A percentile compares a stretch with the other conserved stretches of the same genome.
Evolutionary conservation across 305 asterid genomes (phyloP).

Genomic region (Fraxinus velutina): DNA sequence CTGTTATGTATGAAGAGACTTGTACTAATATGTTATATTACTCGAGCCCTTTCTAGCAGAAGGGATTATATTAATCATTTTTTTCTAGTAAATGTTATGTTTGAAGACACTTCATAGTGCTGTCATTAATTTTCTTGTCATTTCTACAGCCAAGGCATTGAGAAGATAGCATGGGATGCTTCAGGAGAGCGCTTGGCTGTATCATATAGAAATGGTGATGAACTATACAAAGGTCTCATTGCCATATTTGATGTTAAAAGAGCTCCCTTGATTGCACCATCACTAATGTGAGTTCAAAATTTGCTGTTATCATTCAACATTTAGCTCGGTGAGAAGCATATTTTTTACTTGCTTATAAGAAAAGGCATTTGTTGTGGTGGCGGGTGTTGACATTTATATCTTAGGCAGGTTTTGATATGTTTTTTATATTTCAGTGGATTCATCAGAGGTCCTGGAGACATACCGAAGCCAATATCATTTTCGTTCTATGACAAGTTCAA

Average conservation of each 20-base stretch:
- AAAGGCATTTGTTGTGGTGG: neutral
- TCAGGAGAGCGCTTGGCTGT: constrained; percentile 93
- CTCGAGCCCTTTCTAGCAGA: neutral
- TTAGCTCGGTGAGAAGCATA: neutral
- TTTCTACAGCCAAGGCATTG: constrained; percentile 55
- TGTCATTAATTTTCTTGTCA: constrained; percentile 10
- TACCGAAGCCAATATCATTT: constrained; percentile 76
- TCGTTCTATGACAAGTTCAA: constrained; percentile 79
- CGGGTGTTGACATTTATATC: constrained; percentile 11
- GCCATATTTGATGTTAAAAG: constrained; percentile 86
- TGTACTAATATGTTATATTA: neutral
- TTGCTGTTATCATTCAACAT: neutral
- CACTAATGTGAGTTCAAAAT: constrained; percentile 64
- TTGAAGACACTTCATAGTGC: constrained; percentile 8
- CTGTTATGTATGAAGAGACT: neutral
- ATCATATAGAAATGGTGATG: constrained; percentile 79
- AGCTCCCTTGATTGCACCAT: constrained; percentile 72
- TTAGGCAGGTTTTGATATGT: constrained; percentile 13
- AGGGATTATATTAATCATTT: neutral
- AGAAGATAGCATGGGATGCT: constrained; percentile 96
- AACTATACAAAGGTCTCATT: constrained; percentile 70
- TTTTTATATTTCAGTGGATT: constrained; percentile 62
- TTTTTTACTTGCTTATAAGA: neutral
- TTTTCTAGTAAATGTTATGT: neutral
- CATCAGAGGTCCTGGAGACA: constrained; percentile 89